Percentiles rank a stretch among this genome's conserved stretches.
Conservation (phyloP, 1,139 yeast genomes). For the Eremothecium gossypii region DNA sequence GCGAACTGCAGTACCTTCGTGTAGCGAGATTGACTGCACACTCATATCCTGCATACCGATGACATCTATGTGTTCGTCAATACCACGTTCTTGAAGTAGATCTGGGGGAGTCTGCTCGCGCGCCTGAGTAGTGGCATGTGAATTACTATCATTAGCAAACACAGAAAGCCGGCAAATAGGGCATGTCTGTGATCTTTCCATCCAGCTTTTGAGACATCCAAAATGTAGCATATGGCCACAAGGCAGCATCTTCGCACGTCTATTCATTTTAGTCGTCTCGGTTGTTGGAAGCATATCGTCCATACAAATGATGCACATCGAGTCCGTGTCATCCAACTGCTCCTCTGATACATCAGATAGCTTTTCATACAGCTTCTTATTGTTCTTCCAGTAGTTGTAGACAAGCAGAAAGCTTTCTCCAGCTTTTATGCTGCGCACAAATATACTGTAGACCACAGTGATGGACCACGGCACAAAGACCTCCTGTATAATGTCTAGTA, state of each 20-base stretch:
- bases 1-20: too few species aligned
- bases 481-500: slow-evolving; percentile 44
- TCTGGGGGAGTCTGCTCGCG: too few species aligned
- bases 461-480: slow-evolving; percentile 50
- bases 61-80: too few species aligned
- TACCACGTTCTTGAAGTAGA: too few species aligned
- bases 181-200: slow-evolving; percentile 82
- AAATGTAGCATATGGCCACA: slow-evolving; percentile 87
- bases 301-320: slow-evolving; percentile 37
- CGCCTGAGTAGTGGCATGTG: not conserved
- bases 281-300: slow-evolving; percentile 22
- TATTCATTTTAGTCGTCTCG: slow-evolving; percentile 9
- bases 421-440: slow-evolving; percentile 43
- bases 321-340: slow-evolving; percentile 50
- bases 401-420: slow-evolving; percentile 45
- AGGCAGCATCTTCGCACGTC: slow-evolving; percentile 57
- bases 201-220: slow-evolving; percentile 89
- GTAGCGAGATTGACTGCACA: too few species aligned
- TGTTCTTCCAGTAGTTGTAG: slow-evolving; percentile 47
- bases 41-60: too few species aligned
- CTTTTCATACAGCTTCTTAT: slow-evolving; percentile 56
- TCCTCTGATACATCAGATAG: slow-evolving; percentile 50
- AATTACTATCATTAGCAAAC: slow-evolving; percentile 21
- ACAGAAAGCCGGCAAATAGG: slow-evolving; percentile 88
- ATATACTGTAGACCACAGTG: slow-evolving; percentile 59